Percentiles rank a stretch among this genome's conserved stretches.
phyloP scores from a whole-genome alignment of 164 flowering plant species.

The Pachysandra terminalis region DNA sequence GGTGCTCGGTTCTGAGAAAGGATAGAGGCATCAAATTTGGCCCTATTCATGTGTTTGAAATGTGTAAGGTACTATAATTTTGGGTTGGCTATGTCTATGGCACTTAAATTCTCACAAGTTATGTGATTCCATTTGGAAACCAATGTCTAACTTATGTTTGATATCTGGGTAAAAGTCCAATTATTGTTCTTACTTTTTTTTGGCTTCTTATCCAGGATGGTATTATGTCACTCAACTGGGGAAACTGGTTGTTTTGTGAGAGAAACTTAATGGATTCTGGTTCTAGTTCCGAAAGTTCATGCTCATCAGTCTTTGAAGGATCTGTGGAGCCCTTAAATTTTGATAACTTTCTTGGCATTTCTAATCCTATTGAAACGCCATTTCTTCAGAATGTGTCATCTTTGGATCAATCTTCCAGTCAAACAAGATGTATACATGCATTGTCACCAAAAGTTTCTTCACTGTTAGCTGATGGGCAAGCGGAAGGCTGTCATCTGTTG shows the following conservation, averaged over 20 bases:
- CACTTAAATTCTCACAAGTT: background rate
- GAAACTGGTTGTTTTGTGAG: constrained; percentile 60
- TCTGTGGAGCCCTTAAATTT: constrained; percentile 37
- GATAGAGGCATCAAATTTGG: constrained; percentile 28
- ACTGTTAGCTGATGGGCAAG: constrained; percentile 18
- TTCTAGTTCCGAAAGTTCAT: constrained; percentile 20
- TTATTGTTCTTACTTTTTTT: background rate
- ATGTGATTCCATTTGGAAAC: background rate
- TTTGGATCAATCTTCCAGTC: constrained; percentile 15
- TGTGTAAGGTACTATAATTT: constrained; percentile 40
- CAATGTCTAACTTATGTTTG: background rate
- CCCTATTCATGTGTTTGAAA: constrained; percentile 80
- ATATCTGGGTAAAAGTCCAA: background rate
- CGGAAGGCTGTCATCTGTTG: constrained; percentile 15
- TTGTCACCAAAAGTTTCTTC: constrained; percentile 13
- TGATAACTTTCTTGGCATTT: constrained; percentile 27
- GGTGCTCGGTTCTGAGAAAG: constrained; percentile 21
- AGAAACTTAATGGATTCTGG: constrained; percentile 9
- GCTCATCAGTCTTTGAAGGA: constrained; percentile 37
- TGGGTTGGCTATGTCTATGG: background rate
- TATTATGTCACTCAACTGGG: constrained; percentile 55
- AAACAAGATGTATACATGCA: constrained; percentile 7
- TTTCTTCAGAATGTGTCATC: constrained; percentile 11
- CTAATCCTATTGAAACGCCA: constrained; percentile 15
- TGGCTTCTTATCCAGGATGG: constrained; percentile 45